These are phyloP conservation scores for Apiospora aurea DNA, from an alignment of 2,329 filamentous ascomycete genomes.

Conservation along the genomic window DNA sequence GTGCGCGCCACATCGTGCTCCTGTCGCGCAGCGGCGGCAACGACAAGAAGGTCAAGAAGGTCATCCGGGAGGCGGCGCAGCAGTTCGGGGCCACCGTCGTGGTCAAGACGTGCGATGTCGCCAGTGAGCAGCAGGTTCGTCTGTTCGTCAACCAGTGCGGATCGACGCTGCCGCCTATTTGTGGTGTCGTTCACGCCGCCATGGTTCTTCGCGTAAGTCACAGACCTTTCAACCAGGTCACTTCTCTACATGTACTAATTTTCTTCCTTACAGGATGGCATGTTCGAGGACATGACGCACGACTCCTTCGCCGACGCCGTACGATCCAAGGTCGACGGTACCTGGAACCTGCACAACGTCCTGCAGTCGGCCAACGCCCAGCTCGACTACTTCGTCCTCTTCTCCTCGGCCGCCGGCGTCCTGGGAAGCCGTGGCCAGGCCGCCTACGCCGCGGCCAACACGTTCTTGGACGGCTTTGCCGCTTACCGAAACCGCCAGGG, in stretches of 20 bases:
- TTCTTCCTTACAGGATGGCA: conserved; percentile 34
- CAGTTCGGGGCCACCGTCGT: conserved; percentile 36
- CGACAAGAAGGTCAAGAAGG: conserved; percentile 13
- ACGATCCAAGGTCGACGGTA: conserved; percentile 57
- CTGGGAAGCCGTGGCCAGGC: conserved; percentile 60
- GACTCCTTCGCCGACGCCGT: conserved; percentile 51
- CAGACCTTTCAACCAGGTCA: background rate
- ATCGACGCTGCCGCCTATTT: conserved; percentile 55
- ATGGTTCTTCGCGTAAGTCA: conserved; percentile 49
- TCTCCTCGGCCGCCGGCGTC: conserved; percentile 58
- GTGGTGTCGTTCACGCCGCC: conserved; percentile 49
- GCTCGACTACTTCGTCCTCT: conserved; percentile 58
- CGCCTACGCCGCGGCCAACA: conserved; percentile 59
- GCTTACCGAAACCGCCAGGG: conserved; percentile 48
- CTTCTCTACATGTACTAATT: background rate
- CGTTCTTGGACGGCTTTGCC: conserved; percentile 52
- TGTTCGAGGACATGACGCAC: conserved; percentile 52
- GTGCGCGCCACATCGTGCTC: conserved; percentile 55
- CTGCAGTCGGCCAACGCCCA: conserved; percentile 43
- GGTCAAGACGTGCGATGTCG: conserved; percentile 40
- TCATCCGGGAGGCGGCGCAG: conserved; percentile 11
- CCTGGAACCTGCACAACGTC: conserved; percentile 61
- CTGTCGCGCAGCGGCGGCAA: conserved; percentile 46
- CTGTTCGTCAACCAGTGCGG: conserved; percentile 44
- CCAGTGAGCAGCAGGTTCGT: conserved; percentile 33